Base-by-base conservation (phyloP, 129 eudicot genomes). In the Deinandra increscens region DNA sequence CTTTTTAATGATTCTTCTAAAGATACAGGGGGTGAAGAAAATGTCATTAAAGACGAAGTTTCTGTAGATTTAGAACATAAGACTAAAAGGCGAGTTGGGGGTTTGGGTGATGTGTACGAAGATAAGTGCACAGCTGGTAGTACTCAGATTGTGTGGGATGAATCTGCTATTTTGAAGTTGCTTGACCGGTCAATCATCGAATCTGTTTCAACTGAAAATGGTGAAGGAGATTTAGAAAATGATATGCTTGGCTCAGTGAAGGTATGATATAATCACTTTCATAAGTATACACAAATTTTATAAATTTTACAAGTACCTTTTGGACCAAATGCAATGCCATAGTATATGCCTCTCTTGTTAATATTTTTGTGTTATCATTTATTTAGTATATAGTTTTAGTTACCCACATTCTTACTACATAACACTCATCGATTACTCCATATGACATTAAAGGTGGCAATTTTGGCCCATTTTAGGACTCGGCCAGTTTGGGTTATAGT, bases 231-330 rank as follows among this genome's bases (percentile, higher is more conserved):
- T 83, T 11, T 70, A 23, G 99, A 89, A 76, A 89, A 81, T 49
- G 93, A 89, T 81, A 94, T 94, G 99, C 99, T 94, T 71, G 99
- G 99, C 29, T 94, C 97, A 5, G 99, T 94, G 7, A 94, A 94
- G 96, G 99, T 93, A 81, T 37, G 22, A 14, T 31, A 60, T 34
- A 34, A 60, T 5, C 42, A 31, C 64, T 59, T 59, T 59, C 12
- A 1, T 5, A 58, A 58, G 18, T 58, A 14, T 5, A 13, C 36
- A 29, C 9, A 12, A 26, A 26, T 26, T 26, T 26, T 26, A 26
- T 26, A 26, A 26, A 2, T 10, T 23, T 11, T 19, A 9, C 2
- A 19, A 19, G 14, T 49, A 49, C 5, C 55, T 49, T 49, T 15
- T 49, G 55, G 55, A 17, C 55, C 20, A n/a, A 49, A 49, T 15